Evolutionary conservation across 2,329 filamentous ascomycete species (phyloP).

Genomic region (Aureobasidium melanogenum): DNA sequence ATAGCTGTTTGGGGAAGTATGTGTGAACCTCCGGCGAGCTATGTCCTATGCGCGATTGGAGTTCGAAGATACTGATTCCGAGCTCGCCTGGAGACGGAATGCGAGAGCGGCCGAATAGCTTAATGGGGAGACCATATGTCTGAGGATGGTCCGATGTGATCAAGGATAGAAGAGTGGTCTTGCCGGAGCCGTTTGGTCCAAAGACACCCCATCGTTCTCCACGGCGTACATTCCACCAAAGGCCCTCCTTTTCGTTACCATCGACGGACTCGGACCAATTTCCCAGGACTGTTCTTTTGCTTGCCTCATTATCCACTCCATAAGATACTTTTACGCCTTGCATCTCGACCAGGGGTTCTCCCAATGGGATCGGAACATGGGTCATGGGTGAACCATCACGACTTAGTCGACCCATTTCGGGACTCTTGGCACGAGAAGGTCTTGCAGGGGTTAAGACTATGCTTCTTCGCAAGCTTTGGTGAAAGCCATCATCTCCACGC

Average conservation of each 20-base stretch:
- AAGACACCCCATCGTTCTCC: conserved; percentile 90
- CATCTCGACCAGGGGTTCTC: conserved; percentile 79
- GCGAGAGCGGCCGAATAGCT: conserved; percentile 72
- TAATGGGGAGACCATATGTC: conserved; percentile 80
- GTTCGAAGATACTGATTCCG: conserved; percentile 84
- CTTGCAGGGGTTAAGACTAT: not conserved
- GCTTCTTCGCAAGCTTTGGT: not conserved
- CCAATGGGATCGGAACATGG: conserved; percentile 28
- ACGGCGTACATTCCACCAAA: conserved; percentile 73
- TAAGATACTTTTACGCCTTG: conserved; percentile 74
- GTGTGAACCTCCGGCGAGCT: conserved; percentile 90
- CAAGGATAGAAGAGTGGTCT: conserved; percentile 86
- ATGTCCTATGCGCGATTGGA: conserved; percentile 83
- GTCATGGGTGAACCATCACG: conserved; percentile 22
- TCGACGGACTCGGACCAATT: conserved; percentile 49
- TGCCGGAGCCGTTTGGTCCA: conserved; percentile 87
- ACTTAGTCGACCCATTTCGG: conserved; percentile 12
- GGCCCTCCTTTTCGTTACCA: conserved; percentile 36
- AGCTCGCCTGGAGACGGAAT: conserved; percentile 62
- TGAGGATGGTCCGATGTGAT: conserved; percentile 95
- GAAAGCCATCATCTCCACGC: not conserved
- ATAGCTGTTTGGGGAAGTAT: conserved; percentile 74
- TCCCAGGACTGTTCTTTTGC: conserved; percentile 61
- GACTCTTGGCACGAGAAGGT: not conserved
- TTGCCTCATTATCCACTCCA: conserved; percentile 36